Percentiles rank a stretch among this genome's conserved stretches.
These are phyloP conservation scores for Neurospora sp. DNA, from an alignment of 495 filamentous ascomycete species.

Conservation along the genomic window DNA sequence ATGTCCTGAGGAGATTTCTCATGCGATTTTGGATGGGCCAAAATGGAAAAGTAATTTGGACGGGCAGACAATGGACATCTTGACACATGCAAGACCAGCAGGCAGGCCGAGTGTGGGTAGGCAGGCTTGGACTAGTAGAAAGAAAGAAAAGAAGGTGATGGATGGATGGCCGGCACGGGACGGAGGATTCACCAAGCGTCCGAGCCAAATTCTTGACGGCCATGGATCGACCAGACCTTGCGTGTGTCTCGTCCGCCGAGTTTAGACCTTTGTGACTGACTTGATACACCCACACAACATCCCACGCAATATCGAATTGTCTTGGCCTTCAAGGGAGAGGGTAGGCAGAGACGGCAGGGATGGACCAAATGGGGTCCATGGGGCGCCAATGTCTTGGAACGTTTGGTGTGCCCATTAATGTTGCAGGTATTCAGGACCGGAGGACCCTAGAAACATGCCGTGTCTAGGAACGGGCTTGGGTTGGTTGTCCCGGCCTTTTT, in stretches of 20 bases:
- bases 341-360: not conserved
- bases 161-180: not conserved
- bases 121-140: not conserved
- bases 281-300: not conserved
- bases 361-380: not conserved
- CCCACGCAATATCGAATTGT: not conserved
- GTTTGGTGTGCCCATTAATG: not conserved
- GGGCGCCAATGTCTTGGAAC: not conserved
- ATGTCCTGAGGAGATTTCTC: not conserved
- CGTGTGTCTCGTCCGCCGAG: not conserved
- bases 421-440: not conserved
- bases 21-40: not conserved
- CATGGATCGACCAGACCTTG: not conserved
- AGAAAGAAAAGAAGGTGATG: not conserved
- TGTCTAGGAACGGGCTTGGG: not conserved
- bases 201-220: not conserved
- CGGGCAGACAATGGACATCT: not conserved
- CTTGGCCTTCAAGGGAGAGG: not conserved
- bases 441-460: not conserved
- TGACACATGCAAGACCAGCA: not conserved
- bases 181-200: not conserved
- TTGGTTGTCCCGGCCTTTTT: not conserved
- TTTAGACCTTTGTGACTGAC: not conserved
- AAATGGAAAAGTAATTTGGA: not conserved
- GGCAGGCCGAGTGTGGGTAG: not conserved